Conservation (phyloP, 768 basidiomycete species). For the Coprinellus aureogranulatus region DNA sequence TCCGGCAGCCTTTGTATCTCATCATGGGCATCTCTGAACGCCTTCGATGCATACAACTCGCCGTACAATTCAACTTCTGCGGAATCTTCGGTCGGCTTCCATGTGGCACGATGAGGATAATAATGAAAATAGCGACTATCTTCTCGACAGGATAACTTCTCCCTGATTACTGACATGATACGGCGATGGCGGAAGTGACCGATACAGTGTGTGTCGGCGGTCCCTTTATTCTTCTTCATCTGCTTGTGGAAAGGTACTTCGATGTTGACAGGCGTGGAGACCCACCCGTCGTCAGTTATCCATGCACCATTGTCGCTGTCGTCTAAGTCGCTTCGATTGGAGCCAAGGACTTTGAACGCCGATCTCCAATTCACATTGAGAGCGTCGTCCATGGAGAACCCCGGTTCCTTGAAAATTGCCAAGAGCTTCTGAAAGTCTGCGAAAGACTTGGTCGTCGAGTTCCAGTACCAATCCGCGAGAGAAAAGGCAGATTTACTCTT, state of each 20-base stretch:
- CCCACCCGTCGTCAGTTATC: slow-evolving; percentile 1
- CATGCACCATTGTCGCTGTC: background rate
- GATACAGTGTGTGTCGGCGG: background rate
- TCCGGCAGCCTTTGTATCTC: background rate
- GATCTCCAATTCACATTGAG: background rate
- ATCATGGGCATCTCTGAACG: slow-evolving; percentile 13
- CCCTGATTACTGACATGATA: background rate
- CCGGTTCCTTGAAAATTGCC: background rate
- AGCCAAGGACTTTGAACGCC: background rate
- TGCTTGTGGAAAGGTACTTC: background rate
- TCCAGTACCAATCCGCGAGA: slow-evolving; percentile 1
- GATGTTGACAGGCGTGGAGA: background rate
- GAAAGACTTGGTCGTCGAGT: background rate
- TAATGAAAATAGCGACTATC: background rate
- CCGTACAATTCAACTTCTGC: slow-evolving; percentile 10
- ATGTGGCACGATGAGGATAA: background rate
- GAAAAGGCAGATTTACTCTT: background rate
- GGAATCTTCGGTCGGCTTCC: background rate
- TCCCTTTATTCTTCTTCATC: background rate
- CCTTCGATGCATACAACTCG: slow-evolving; percentile 17
- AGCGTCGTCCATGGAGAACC: background rate
- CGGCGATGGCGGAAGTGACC: background rate
- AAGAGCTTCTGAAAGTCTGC: background rate
- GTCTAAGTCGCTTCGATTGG: background rate
- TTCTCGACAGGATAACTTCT: background rate